Percentiles rank a stretch among this genome's conserved stretches.
These are phyloP conservation scores for Penicillium vulpinum DNA, from an alignment of 2,329 filamentous ascomycete genomes.

Conservation along the genomic window DNA sequence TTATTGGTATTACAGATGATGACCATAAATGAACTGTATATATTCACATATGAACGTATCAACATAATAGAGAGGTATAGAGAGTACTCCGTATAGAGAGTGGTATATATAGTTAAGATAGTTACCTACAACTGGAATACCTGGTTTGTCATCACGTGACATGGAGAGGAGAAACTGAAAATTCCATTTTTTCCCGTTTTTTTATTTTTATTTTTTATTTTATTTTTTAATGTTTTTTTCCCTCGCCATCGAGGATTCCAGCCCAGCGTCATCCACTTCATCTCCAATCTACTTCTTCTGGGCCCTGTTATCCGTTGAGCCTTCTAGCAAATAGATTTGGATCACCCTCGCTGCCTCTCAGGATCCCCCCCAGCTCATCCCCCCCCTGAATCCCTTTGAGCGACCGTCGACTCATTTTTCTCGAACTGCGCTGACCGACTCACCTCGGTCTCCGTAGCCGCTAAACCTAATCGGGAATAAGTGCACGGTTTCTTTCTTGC, in stretches of 20 bases:
- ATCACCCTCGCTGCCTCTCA: not conserved
- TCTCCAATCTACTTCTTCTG: conserved; percentile 18
- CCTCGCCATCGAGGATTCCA: conserved; percentile 24
- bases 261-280: conserved; percentile 26
- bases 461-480: conserved; percentile 21
- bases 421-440: conserved; percentile 25
- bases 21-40: too few species aligned
- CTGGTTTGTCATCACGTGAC: conserved; percentile 19
- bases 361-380: conserved; percentile 9
- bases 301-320: conserved; percentile 12
- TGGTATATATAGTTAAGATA: too few species aligned
- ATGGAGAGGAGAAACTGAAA: conserved; percentile 18
- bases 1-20: too few species aligned
- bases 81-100: too few species aligned
- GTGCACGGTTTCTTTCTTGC: conserved; percentile 1
- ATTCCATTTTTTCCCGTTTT: conserved; percentile 14
- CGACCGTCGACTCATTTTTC: conserved; percentile 22
- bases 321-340: conserved; percentile 7
- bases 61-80: too few species aligned
- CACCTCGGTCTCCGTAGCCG: conserved; percentile 24
- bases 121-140: too few species aligned
- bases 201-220: conserved; percentile 18
- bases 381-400: conserved; percentile 23
- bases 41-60: too few species aligned
- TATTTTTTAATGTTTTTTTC: conserved; percentile 24